Percentiles rank a stretch among this genome's conserved stretches.
Conservation (phyloP, 768 basidiomycete genomes). For the Tricholoma furcatifolium region DNA sequence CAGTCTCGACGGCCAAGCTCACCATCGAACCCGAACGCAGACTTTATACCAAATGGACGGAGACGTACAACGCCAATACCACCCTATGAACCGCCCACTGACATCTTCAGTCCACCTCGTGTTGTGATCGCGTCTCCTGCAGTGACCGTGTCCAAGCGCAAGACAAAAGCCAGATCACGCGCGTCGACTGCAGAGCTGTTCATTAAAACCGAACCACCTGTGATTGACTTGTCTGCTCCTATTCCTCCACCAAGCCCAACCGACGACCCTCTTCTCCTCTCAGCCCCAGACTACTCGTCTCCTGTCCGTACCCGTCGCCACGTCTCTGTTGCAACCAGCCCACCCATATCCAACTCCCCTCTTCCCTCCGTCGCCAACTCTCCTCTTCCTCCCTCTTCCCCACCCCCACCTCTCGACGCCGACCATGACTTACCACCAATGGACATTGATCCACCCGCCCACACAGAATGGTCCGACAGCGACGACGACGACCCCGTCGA, state of each 20-base stretch:
- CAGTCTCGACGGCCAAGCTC: conserved; percentile 39
- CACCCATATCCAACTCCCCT: neutral
- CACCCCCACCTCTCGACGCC: conserved; percentile 22
- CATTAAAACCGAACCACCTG: conserved; percentile 67
- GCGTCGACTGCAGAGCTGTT: conserved; percentile 20
- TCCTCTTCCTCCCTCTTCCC: conserved; percentile 17
- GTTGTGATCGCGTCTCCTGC: conserved; percentile 51
- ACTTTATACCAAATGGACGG: conserved; percentile 27
- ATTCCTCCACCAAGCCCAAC: conserved; percentile 72
- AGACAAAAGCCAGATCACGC: conserved; percentile 16
- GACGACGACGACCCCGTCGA: conserved; percentile 37
- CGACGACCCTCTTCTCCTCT: conserved; percentile 72
- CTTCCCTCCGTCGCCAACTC: conserved; percentile 19
- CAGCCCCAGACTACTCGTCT: conserved; percentile 33
- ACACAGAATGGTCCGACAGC: conserved; percentile 38
- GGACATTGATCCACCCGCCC: too few relatives aligned
- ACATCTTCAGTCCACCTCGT: conserved; percentile 71
- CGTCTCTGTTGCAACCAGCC: conserved; percentile 20
- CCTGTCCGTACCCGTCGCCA: conserved; percentile 14
- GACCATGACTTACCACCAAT: conserved; percentile 23
- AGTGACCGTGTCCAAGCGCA: conserved; percentile 36
- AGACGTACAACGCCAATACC: conserved; percentile 56
- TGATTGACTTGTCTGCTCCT: conserved; percentile 55
- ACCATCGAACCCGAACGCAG: conserved; percentile 46
- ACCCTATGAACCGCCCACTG: conserved; percentile 62